phyloP scores from a whole-genome alignment of 441 rosid species.

The Croton laevigatus region DNA sequence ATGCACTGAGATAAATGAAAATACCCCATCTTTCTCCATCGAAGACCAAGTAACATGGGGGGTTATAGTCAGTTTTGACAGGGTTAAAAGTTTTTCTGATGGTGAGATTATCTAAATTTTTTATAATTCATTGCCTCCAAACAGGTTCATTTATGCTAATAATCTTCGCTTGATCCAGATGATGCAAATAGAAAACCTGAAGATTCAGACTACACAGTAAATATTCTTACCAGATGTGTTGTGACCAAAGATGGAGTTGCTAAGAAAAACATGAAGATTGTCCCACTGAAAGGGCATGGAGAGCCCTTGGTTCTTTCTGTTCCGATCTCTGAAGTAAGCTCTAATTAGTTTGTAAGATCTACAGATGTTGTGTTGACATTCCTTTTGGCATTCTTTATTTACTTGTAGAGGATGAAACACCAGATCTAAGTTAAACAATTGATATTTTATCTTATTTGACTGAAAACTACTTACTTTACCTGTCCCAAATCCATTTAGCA shows the following conservation, averaged over 20 bases:
- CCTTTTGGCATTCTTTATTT: constrained; percentile 1
- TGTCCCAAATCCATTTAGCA: too few species aligned
- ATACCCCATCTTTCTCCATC: constrained; percentile 55
- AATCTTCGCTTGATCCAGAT: constrained; percentile 45
- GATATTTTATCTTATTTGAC: background rate
- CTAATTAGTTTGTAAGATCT: constrained; percentile 6
- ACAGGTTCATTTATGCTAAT: constrained; percentile 7
- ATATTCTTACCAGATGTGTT: constrained; percentile 83
- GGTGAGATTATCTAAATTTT: constrained; percentile 40
- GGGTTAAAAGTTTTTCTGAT: constrained; percentile 59
- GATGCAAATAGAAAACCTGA: constrained; percentile 68
- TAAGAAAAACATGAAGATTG: constrained; percentile 57
- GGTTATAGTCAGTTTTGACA: constrained; percentile 68
- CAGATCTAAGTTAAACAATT: background rate
- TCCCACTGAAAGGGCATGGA: constrained; percentile 70
- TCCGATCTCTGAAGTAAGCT: constrained; percentile 66
- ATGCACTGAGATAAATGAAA: constrained; percentile 52
- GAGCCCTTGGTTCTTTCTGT: constrained; percentile 82
- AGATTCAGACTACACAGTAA: constrained; percentile 70
- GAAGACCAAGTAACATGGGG: constrained; percentile 86
- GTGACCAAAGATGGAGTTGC: constrained; percentile 61
- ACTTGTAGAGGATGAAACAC: background rate
- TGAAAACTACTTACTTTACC: background rate
- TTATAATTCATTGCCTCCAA: constrained; percentile 7
- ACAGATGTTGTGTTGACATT: background rate